Evolutionary conservation across 2,329 filamentous ascomycete species (phyloP), one percentile per base, ranked within the genome.

Genomic region (Pezizomycotina sp.): DNA sequence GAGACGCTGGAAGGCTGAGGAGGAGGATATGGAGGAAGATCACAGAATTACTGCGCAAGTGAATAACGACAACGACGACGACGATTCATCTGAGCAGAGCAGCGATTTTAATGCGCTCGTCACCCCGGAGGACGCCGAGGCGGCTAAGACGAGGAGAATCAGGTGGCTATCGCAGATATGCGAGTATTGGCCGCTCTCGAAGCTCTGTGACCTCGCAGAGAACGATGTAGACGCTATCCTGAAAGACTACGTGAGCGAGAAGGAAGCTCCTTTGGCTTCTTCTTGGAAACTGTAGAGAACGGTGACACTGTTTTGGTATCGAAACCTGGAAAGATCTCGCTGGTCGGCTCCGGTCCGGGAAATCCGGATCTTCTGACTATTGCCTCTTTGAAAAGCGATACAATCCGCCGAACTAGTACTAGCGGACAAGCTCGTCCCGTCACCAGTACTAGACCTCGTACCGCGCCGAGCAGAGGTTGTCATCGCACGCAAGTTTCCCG

Each of bases 401-500:
- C 65, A 72, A 31, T 60, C 65, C 6, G 80, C 80, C 18, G 77
- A 86, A 54, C 58, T 89, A n/a, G 68, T 89, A 42, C 70, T 89
- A 4, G 80, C 79, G 26, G 80, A 89, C 60, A 89, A 89, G 59
- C 74, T 89, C 30, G 79, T 89, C 3, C 81, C 89, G 0, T 67
- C 80, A 0, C 73, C 77, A 5, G 81, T 98, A 2, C 65, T 98
- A 6, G 80, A 86, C 47, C 70, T 98, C 10, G 78, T 95, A 37
- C 89, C 89, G 2, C 80, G 89, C 22, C 72, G 86, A 35, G 92
- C 84, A 6, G 75, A 77, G 6, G 76, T 95, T 8, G 74, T 81
- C 51, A 98, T 98, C 50, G 86, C 89, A 4, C 77, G 84, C 52
- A 98, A 98, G 56, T 98, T 98, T 58, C 89, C 89, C 1, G 89